Evolutionary conservation across 2,329 filamentous ascomycete genomes (phyloP).

Genomic region (Gnomoniopsis smithogilvyi): DNA sequence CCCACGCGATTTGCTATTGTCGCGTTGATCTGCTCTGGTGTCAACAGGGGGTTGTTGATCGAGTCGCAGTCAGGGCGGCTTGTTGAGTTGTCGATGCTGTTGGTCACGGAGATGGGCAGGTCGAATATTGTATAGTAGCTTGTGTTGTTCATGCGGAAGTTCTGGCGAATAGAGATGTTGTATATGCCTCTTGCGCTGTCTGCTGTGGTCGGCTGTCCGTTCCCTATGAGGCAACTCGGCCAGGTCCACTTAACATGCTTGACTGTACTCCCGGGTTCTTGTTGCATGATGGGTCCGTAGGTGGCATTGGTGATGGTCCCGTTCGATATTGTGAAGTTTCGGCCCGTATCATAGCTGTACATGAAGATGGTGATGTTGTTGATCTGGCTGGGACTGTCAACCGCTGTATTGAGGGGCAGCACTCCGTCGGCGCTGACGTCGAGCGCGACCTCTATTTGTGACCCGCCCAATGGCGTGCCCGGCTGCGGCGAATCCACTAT

Average conservation of each 20-base stretch:
- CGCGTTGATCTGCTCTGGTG: slow-evolving; percentile 41
- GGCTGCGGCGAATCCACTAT: slow-evolving; percentile 66
- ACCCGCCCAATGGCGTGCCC: slow-evolving; percentile 60
- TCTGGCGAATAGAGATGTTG: slow-evolving; percentile 71
- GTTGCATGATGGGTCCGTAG: slow-evolving; percentile 58
- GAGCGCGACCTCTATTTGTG: slow-evolving; percentile 58
- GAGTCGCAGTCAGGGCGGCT: slow-evolving; percentile 46
- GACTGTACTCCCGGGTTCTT: slow-evolving; percentile 65
- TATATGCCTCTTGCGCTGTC: slow-evolving; percentile 58
- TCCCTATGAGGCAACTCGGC: slow-evolving; percentile 65
- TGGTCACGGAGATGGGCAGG: slow-evolving; percentile 65
- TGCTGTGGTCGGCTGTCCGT: slow-evolving; percentile 43
- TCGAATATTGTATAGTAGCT: slow-evolving; percentile 70
- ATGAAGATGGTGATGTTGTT: slow-evolving; percentile 66
- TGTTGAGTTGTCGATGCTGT: slow-evolving; percentile 49
- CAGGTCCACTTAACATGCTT: slow-evolving; percentile 73
- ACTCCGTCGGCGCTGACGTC: slow-evolving; percentile 65
- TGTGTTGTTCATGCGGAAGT: slow-evolving; percentile 61
- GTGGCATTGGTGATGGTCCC: slow-evolving; percentile 55
- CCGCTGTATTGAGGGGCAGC: slow-evolving; percentile 53
- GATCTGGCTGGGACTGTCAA: slow-evolving; percentile 54
- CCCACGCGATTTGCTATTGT: slow-evolving; percentile 41
- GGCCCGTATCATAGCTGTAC: slow-evolving; percentile 58
- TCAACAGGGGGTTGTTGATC: slow-evolving; percentile 49
- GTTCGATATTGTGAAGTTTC: slow-evolving; percentile 68